Percentiles rank a stretch among this genome's conserved stretches.
These are phyloP conservation scores for Mrakiaceae sp. DNA, from an alignment of 1,284 basidiomycete species.

Conservation along the genomic window DNA sequence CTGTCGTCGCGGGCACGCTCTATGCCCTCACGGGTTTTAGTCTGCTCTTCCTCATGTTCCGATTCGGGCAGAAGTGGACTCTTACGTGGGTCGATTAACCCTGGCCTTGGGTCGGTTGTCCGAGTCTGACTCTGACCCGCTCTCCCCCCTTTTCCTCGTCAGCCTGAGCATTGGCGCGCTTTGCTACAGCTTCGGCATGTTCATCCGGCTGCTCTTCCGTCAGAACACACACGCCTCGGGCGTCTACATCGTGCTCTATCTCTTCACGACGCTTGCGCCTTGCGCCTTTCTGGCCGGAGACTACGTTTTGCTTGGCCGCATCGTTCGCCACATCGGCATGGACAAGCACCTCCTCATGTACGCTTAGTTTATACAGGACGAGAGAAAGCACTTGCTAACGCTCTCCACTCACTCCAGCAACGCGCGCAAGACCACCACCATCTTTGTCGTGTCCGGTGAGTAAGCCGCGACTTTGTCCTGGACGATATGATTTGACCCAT, in stretches of 20 bases:
- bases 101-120: neutral
- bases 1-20: no score
- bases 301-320: constrained; percentile 12
- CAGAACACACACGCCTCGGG: constrained; percentile 3
- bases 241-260: constrained; percentile 13
- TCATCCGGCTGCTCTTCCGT: constrained; percentile 1
- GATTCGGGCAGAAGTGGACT: constrained; percentile 13
- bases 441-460: constrained; percentile 6
- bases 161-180: constrained; percentile 8
- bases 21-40: no score
- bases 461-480: no score
- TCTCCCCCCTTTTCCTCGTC: neutral
- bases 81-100: neutral
- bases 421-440: constrained; percentile 9
- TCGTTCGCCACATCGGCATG: constrained; percentile 14
- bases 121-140: neutral
- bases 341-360: constrained; percentile 8
- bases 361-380: neutral
- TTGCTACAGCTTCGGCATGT: constrained; percentile 15
- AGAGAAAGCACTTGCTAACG: neutral
- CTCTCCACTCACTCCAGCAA: neutral
- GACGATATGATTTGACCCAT: no score
- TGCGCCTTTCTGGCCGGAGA: neutral
- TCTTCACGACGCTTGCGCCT: constrained; percentile 9
- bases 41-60: neutral